phyloP scores from a whole-genome alignment of 371 early-diverging fungal species.

The Mucor velutinosus region DNA sequence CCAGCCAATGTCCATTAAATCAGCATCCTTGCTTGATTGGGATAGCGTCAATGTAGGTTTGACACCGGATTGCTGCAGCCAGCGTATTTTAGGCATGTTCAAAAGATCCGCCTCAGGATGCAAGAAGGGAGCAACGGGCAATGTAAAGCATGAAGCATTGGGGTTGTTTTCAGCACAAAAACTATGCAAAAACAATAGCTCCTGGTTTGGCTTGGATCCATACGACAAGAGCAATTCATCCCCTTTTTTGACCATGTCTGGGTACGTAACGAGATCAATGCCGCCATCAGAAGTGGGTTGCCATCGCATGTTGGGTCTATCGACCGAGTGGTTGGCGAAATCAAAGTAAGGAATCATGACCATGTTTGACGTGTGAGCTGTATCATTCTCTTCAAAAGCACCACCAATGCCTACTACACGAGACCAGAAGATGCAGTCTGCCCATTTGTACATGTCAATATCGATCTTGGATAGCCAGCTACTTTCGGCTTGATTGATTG shows the following conservation, averaged over 20 bases:
- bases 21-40: neutral
- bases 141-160: conserved; percentile 12
- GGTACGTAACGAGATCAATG: neutral
- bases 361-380: neutral
- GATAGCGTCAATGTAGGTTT: conserved; percentile 20
- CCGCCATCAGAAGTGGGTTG: conserved; percentile 15
- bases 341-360: conserved; percentile 59
- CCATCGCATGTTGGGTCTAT: conserved; percentile 54
- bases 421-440: conserved; percentile 56
- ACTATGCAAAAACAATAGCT: conserved; percentile 64
- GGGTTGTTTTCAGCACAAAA: conserved; percentile 50
- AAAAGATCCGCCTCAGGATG: conserved; percentile 5
- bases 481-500: neutral
- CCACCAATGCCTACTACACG: conserved; percentile 46
- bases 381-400: neutral
- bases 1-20: conserved; percentile 17
- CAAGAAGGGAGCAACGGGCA: conserved; percentile 25
- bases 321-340: conserved; percentile 57
- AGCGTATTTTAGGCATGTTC: conserved; percentile 16
- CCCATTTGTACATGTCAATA: conserved; percentile 52
- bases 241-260: neutral
- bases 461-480: conserved; percentile 36
- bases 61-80: conserved; percentile 15
- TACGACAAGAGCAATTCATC: conserved; percentile 52
- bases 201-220: conserved; percentile 66